Base-by-base conservation (phyloP, 202 grass and related monocot species). In the Panicum virgatum region DNA sequence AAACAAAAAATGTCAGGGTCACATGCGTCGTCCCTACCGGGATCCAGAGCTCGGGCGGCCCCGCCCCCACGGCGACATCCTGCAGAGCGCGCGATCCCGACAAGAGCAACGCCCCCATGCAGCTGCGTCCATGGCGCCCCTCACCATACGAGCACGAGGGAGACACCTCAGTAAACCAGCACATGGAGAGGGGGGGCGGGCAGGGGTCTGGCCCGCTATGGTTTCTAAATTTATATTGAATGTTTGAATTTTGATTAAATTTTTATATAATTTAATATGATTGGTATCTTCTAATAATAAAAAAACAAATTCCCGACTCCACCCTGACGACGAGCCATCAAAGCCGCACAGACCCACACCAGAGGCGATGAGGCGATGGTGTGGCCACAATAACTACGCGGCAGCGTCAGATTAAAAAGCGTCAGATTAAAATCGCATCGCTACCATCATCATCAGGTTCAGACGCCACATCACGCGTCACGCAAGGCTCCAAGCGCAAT, bases 91-190 rank as follows among this genome's bases (percentile, higher is more conserved):
- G 43, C 14, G 29, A 48, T 32, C 39, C 72, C 82, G 77, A 85
- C 82, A 82, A 43, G 66, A 66, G 44, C 87, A 66, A 82, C 40
- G 72, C 54, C 78, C 72, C 83, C 64, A 53, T 7, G 57, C 72
- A 57, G 39, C 32, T 4, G 32, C 10, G 10, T 59, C 83, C 82
- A 89, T 73, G 67, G 40, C 48, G 19, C 88, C 63, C 88, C 78
- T 78, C 79, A 11, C 75, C 34, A 85, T 82, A 66, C 78, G 26
- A 62, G 89, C 59, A 36, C 46, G 71, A 77, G 75, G 69, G 39
- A 29, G 79, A 76, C 79, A 69, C 68, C 86, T 36, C 79, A 51
- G 15, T 83, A n/a, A 83, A 79, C 18, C 3, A 76, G 83, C 89
- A 86, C 82, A 83, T 63, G 82, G 30, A 16, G 15, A n/a, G n/a